Evolutionary conservation across 345 rosid species (phyloP).

Genomic region (Murraya paniculata): DNA sequence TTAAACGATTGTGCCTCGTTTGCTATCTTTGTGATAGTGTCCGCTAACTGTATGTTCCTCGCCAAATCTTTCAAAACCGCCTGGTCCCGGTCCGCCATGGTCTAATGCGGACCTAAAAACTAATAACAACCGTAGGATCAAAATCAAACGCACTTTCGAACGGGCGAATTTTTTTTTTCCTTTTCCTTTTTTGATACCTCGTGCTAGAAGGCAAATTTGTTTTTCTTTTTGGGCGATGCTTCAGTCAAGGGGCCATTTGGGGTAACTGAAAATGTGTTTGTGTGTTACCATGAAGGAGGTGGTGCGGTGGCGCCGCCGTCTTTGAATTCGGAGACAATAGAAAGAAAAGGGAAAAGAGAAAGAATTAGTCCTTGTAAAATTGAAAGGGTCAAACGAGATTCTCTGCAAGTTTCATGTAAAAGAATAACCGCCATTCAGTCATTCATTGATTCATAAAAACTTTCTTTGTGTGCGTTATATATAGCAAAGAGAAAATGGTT

Average conservation of each 20-base stretch:
- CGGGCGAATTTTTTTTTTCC: not conserved
- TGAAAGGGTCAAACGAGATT: conserved; percentile 33
- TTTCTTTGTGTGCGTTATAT: conserved; percentile 6
- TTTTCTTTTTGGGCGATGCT: not conserved
- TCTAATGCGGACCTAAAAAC: conserved; percentile 33
- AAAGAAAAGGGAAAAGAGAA: conserved; percentile 11
- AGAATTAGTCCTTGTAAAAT: conserved; percentile 4
- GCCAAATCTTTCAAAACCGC: conserved; percentile 58
- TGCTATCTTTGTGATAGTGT: conserved; percentile 55
- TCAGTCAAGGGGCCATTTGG: not conserved
- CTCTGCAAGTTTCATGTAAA: conserved; percentile 24
- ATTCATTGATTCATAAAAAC: not conserved
- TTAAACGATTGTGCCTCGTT: conserved; percentile 75
- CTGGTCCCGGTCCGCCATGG: conserved; percentile 52
- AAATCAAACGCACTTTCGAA: not conserved
- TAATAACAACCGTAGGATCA: not conserved
- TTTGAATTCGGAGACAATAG: conserved; percentile 25
- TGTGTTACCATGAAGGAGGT: not conserved
- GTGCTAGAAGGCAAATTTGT: not conserved
- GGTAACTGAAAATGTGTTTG: not conserved
- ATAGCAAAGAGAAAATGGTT: conserved; percentile 10
- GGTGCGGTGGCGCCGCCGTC: conserved; percentile 29
- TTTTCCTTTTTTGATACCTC: not conserved
- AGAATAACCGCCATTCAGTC: not conserved
- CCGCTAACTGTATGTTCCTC: conserved; percentile 73